Evolutionary conservation across 2,329 filamentous ascomycete species (phyloP), one percentile per base, ranked within the genome.

Genomic region (Clarireedia paspali): DNA sequence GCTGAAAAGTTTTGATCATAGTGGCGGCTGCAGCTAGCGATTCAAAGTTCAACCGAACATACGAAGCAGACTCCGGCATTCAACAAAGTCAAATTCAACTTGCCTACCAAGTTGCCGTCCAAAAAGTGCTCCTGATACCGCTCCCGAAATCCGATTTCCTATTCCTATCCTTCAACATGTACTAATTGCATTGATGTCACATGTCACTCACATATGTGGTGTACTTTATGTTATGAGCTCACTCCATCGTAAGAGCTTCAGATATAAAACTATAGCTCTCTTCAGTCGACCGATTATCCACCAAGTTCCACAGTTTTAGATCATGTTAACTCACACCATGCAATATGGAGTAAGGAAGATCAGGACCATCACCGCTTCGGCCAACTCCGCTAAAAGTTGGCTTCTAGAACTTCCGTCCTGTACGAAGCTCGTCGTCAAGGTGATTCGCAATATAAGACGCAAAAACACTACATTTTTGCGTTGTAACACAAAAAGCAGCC

Each of bases 281-380:
- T 42, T 42, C 50, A 46, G 27, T 26, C 50, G 17, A 27, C 20
- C 6, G 3, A 38, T 26, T 14, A 10, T 27, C 15, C 20, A 53
- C 14, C 39, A 6, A 17, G 12, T 24, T 10, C 39, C 39, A 17
- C 20, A 42, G 20, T 42, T 42, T 38, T 20, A 20, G 5, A 17
- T 20, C 39, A 20, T 42, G 20, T n/a, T 42, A 17, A 53, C 44
- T 48, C 51, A 53, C 51, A 30, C 51, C 51, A 48, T 48, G 34
- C 48, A 53, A 53, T 48, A 53, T 53, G 44, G 44, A 53, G 51
- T 30, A 48, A 20, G 5, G 44, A 39, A 23, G 42, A 48, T 53
- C 44, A 53, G 36, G n/a, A 9, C 14, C 26, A 40, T 24, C 5
- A 39, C 14, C 14, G 20, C 23, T 40, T 47, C 23, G 51, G 42